phyloP scores from a whole-genome alignment of 768 basidiomycete genomes.

The Tremella yokohamensis region DNA sequence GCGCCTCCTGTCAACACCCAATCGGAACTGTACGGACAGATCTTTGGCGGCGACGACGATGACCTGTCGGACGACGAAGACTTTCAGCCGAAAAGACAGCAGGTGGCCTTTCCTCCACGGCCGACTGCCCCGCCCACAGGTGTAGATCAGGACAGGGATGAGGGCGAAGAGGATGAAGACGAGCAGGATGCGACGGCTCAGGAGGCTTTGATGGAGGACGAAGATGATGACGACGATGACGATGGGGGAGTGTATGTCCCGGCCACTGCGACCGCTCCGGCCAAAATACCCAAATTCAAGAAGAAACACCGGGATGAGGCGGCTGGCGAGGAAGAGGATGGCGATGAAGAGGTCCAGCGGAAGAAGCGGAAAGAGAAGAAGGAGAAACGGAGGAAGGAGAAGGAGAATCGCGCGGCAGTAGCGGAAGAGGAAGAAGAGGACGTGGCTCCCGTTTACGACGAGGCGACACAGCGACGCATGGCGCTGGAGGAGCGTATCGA shows the following conservation, averaged over 20 bases:
- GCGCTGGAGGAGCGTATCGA: constrained; percentile 80
- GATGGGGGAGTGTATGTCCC: constrained; percentile 56
- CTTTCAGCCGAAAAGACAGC: constrained; percentile 16
- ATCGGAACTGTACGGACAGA: constrained; percentile 19
- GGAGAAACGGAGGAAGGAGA: constrained; percentile 53
- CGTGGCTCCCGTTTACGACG: constrained; percentile 70
- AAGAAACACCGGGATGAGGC: constrained; percentile 44
- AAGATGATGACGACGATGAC: constrained; percentile 29
- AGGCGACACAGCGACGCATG: constrained; percentile 58
- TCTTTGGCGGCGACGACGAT: constrained; percentile 61
- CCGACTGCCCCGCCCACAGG: constrained; percentile 54
- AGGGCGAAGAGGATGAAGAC: constrained; percentile 24
- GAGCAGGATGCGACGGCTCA: constrained; percentile 22
- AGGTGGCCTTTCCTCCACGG: constrained; percentile 17
- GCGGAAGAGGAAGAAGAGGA: constrained; percentile 57
- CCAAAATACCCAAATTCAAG: constrained; percentile 44
- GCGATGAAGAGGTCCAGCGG: constrained; percentile 51
- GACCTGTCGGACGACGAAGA: constrained; percentile 72
- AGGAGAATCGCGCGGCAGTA: constrained; percentile 53
- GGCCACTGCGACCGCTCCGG: constrained; percentile 21
- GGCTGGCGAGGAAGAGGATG: constrained; percentile 38
- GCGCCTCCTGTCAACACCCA: constrained; percentile 4
- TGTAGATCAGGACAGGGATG: not conserved
- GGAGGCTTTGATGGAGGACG: constrained; percentile 50
- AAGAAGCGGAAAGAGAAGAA: constrained; percentile 56